Percentiles rank a stretch among this genome's conserved stretches.
phyloP scores from a whole-genome alignment of 352 stramenopile species.

The Phytopythium litorale region DNA sequence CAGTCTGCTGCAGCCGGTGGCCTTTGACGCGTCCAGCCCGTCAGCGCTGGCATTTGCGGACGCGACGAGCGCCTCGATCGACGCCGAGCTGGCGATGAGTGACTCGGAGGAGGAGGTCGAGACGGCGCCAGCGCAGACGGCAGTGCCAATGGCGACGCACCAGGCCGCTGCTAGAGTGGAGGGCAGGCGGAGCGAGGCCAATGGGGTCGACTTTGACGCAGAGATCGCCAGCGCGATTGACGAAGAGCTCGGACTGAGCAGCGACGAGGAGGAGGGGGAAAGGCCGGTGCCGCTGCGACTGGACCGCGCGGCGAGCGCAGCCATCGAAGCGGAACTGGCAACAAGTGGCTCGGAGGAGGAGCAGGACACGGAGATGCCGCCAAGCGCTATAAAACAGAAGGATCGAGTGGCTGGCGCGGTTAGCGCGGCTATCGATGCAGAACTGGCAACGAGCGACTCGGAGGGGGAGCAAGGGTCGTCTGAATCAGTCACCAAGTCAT shows the following conservation, averaged over 20 bases:
- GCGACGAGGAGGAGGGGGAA: constrained; percentile 27
- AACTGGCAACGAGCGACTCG: constrained; percentile 9
- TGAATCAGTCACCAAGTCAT: neutral
- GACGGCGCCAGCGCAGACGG: neutral
- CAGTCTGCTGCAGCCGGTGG: constrained; percentile 2
- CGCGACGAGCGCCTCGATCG: constrained; percentile 24
- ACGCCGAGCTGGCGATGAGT: constrained; percentile 15
- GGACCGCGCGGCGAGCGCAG: constrained; percentile 10
- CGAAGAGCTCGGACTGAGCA: constrained; percentile 24
- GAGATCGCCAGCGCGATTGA: constrained; percentile 24
- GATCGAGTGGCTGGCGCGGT: neutral
- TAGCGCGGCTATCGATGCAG: constrained; percentile 24
- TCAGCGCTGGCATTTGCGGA: constrained; percentile 4
- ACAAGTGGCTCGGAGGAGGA: constrained; percentile 3
- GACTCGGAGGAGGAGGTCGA: neutral
- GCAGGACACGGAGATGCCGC: neutral
- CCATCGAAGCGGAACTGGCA: constrained; percentile 21
- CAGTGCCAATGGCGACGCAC: neutral
- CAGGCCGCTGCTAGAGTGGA: neutral
- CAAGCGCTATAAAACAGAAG: neutral
- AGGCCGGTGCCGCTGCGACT: neutral
- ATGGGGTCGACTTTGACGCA: constrained; percentile 5
- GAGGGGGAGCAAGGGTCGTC: neutral
- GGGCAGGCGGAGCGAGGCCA: constrained; percentile 8
- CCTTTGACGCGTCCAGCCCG: neutral